Evolutionary conservation across 2,329 filamentous ascomycete species (phyloP), one percentile per base, ranked within the genome.

Genomic region (Diaporthe longicolla): DNA sequence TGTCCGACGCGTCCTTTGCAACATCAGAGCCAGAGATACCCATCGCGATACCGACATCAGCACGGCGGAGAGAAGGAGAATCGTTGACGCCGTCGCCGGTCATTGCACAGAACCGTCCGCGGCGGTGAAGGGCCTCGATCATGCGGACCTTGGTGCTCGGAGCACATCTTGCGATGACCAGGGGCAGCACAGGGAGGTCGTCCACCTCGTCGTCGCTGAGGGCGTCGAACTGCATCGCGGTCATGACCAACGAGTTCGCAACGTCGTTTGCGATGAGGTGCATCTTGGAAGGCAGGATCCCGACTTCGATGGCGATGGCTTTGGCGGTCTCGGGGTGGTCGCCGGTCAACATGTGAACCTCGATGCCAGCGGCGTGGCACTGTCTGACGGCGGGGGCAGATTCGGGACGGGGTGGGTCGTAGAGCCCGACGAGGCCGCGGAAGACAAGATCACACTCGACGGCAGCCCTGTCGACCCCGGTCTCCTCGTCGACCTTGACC

Each of bases 21-120:
- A 93, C 90, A 73, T 93, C 91, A 6, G 88, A 90, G 5, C 91
- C 91, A 0, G 87, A 84, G 74, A 84, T 81, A 10, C 90, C 90
- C 83, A 93, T 90, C 4, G 90, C 90, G 71, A 94, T 93, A 70
- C 91, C 91, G 2, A 93, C 89, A 79, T 93, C 91, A 1, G 91
- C 89, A 57, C 87, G 86, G 78, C 91, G 90, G 26, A 93, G 85
- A 8, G 90, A 91, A 1, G 91, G 91, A 10, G 89, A 89, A 79
- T 93, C 91, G 78, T 93, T 93, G 65, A 93, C 91, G 54, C 91
- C 91, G 75, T 95, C 93, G 40, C 93, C 93, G n/a, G 92, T 94
- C 91, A 81, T 61, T 86, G 85, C 77, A 91, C 89, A 75, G 91
- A 89, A 93, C 21, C 43, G 86, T 86, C 57, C 91, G 88, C 26